phyloP scores from a whole-genome alignment of 2,329 filamentous ascomycete genomes.

The Dothideomycetidae sp. region DNA sequence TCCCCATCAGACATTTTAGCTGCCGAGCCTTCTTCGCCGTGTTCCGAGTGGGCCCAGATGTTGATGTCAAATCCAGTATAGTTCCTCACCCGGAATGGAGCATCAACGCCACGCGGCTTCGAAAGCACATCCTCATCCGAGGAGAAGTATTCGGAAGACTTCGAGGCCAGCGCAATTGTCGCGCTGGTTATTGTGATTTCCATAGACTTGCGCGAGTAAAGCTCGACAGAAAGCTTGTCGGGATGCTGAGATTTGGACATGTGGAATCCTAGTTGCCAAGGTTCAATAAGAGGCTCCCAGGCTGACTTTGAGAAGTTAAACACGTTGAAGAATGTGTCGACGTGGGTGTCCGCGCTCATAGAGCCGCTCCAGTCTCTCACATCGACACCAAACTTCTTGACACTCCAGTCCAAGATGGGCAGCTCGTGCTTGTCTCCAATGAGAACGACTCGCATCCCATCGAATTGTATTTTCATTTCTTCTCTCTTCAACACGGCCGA shows the following conservation, averaged over 20 bases:
- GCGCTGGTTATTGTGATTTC: slow-evolving; percentile 88
- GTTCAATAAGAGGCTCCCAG: slow-evolving; percentile 93
- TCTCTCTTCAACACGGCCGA: slow-evolving; percentile 52
- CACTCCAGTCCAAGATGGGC: slow-evolving; percentile 82
- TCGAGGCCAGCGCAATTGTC: slow-evolving; percentile 82
- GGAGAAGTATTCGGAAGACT: slow-evolving; percentile 80
- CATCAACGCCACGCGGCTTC: slow-evolving; percentile 81
- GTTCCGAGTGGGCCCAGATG: slow-evolving; percentile 63
- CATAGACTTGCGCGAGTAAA: slow-evolving; percentile 78
- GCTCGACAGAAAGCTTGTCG: slow-evolving; percentile 65
- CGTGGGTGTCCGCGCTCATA: slow-evolving; percentile 73
- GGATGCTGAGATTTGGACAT: slow-evolving; percentile 64
- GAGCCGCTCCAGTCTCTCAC: slow-evolving; percentile 85
- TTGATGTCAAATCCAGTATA: slow-evolving; percentile 87
- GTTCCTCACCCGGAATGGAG: slow-evolving; percentile 86
- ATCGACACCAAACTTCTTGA: slow-evolving; percentile 75
- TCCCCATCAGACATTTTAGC: slow-evolving; percentile 74
- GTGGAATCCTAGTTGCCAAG: slow-evolving; percentile 88
- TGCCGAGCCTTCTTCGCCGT: slow-evolving; percentile 56
- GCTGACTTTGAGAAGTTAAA: slow-evolving; percentile 99
- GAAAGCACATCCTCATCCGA: slow-evolving; percentile 82
- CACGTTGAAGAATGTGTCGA: slow-evolving; percentile 89
- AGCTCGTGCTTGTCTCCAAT: slow-evolving; percentile 94
- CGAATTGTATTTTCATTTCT: slow-evolving; percentile 70
- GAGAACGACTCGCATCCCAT: slow-evolving; percentile 79